Evolutionary conservation across 306 rosid genomes (phyloP), one percentile per base, ranked within the genome.

Genomic region (Cucurbita moschata): DNA sequence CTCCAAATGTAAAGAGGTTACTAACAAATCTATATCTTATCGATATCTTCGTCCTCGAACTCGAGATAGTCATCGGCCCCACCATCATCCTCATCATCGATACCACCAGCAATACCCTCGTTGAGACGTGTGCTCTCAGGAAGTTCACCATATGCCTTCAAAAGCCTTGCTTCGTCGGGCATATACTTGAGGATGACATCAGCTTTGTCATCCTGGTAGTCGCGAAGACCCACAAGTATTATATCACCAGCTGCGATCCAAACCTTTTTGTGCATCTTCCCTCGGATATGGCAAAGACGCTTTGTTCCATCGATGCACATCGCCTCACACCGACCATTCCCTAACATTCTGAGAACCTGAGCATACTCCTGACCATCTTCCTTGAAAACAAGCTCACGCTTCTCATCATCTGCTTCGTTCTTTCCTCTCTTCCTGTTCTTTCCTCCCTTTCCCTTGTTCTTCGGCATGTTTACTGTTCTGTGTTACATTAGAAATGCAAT

Each of bases 371-470:
- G 88, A 0, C 91, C 88, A 61, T 87, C 91, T 62, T 87, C 91
- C 76, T 87, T 87, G 85, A 87, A 87, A 0, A 84, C 86, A 4
- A 86, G 85, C 81, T 86, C 90, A 8, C 90, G 52, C 77, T 86
- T 84, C 75, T 86, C 88, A 43, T 84, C 86, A 4, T 86, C 90
- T 0, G 88, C 88, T 40, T 86, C 86, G 74, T 86, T 86, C 88
- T 86, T 84, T 14, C 90, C 90, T 51, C 91, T 76, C 83, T 86
- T 86, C 66, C 90, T 50, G 82, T 86, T 86, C 83, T 84, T 84
- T 0, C 90, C 90, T 86, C 88, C 90, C 85, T 86, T 86, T 73
- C 90, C 90, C 83, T 86, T 86, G 53, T 86, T 86, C 90, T 86
- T 86, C 78, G 90, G 90, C 88, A 79, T 71, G 75, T 66, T 66